Conservation (phyloP, 345 rosid species). For the Physaria fendleri region DNA sequence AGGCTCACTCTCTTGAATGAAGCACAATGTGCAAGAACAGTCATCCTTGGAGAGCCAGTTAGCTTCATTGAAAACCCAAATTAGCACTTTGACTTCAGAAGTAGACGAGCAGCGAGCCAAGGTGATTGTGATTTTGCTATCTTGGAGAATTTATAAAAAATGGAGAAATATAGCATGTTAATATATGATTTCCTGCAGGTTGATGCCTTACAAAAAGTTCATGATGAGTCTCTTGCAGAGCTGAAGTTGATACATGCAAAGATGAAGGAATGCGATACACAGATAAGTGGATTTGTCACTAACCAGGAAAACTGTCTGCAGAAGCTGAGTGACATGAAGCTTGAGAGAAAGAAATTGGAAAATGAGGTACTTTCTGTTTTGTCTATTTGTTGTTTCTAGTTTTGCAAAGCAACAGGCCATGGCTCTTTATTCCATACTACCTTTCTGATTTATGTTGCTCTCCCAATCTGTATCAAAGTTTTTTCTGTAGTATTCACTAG, state of each 20-base stretch:
- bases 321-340: constrained; percentile 60
- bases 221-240: constrained; percentile 58
- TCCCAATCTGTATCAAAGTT: background rate
- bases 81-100: constrained; percentile 51
- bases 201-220: constrained; percentile 42
- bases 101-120: constrained; percentile 60
- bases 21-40: constrained; percentile 53
- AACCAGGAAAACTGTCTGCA: constrained; percentile 72
- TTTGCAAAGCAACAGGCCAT: constrained; percentile 3
- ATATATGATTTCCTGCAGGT: constrained; percentile 48
- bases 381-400: background rate
- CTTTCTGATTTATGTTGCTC: background rate
- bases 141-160: background rate
- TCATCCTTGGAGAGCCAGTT: constrained; percentile 73
- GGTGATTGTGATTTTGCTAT: constrained; percentile 38
- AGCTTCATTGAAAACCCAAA: constrained; percentile 52
- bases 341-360: constrained; percentile 89
- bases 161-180: constrained; percentile 11
- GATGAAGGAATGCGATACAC: constrained; percentile 92
- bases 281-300: constrained; percentile 59
- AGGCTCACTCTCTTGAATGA: too few relatives aligned
- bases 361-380: constrained; percentile 62
- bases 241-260: constrained; percentile 57
- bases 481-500: background rate
- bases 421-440: background rate